phyloP scores from a whole-genome alignment of 495 filamentous ascomycete genomes.

The Aspergillus baeticus region DNA sequence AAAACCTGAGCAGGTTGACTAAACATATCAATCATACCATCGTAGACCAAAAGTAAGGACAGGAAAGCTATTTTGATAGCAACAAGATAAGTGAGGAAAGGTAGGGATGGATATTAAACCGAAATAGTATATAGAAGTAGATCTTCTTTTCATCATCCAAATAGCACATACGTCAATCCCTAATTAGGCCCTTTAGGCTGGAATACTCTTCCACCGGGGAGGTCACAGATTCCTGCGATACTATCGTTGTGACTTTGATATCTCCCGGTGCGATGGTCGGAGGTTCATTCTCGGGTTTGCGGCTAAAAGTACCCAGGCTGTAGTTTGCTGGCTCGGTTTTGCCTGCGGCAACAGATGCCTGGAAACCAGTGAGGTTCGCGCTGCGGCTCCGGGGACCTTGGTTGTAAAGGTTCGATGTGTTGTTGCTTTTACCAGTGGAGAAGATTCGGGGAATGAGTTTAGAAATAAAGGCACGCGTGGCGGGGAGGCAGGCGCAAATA shows the following conservation, averaged over 20 bases:
- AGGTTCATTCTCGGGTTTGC: slow-evolving; percentile 1
- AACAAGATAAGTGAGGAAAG: not conserved
- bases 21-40: too few species aligned
- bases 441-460: slow-evolving; percentile 36
- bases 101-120: not conserved
- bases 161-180: slow-evolving; percentile 6
- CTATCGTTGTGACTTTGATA: slow-evolving; percentile 35
- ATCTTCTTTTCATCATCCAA: not conserved
- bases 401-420: slow-evolving; percentile 18
- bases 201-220: slow-evolving; percentile 20
- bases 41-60: too few species aligned
- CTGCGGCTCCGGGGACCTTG: slow-evolving; percentile 18
- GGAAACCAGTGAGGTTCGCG: slow-evolving; percentile 19
- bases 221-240: slow-evolving; percentile 26
- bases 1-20: too few species aligned
- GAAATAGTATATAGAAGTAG: not conserved
- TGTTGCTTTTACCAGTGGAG: slow-evolving; percentile 31
- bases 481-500: slow-evolving; percentile 57
- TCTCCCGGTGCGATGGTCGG: not conserved
- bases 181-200: slow-evolving; percentile 30
- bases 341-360: slow-evolving; percentile 25
- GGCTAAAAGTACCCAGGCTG: slow-evolving; percentile 18
- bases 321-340: slow-evolving; percentile 16
- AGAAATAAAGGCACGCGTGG: slow-evolving; percentile 49
- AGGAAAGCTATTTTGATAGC: not conserved